Conservation (phyloP, 2,329 filamentous ascomycete species). For the Nothopassalora personata region DNA sequence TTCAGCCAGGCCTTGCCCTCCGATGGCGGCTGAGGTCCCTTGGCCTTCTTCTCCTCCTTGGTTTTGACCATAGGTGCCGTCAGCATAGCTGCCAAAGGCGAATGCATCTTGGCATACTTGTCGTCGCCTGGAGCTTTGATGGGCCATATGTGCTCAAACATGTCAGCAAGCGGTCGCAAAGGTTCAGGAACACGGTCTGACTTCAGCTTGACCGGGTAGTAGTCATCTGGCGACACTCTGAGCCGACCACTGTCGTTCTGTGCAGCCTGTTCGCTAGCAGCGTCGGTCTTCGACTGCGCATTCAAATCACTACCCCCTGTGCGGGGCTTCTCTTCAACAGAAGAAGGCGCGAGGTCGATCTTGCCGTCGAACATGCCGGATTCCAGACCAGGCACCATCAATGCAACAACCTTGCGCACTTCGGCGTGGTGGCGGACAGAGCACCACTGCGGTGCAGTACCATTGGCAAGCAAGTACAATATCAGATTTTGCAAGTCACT, state of each 20-base stretch:
- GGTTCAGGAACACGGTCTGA: constrained; percentile 37
- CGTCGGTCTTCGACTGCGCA: constrained; percentile 8
- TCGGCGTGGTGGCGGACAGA: constrained; percentile 52
- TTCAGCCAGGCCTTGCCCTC: constrained; percentile 65
- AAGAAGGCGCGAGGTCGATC: constrained; percentile 26
- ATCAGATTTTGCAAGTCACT: constrained; percentile 54
- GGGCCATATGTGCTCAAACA: constrained; percentile 87
- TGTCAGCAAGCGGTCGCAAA: constrained; percentile 62
- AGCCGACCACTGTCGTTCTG: constrained; percentile 6
- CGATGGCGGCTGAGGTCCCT: constrained; percentile 55
- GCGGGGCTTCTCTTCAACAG: constrained; percentile 2
- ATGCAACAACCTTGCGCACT: constrained; percentile 69
- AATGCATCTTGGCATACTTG: constrained; percentile 73
- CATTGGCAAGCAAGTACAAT: constrained; percentile 59
- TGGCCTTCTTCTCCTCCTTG: constrained; percentile 61
- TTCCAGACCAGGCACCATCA: constrained; percentile 91
- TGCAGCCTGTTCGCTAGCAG: background rate
- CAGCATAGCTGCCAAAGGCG: constrained; percentile 79
- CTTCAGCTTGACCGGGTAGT: constrained; percentile 44
- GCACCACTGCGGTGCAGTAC: constrained; percentile 58
- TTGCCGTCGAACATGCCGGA: constrained; percentile 76
- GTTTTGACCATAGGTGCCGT: constrained; percentile 65
- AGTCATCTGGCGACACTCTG: constrained; percentile 42
- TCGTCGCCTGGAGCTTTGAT: constrained; percentile 83
- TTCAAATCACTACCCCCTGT: background rate